Percentiles rank a stretch among this genome's conserved stretches.
These are phyloP conservation scores for Hypomyces perniciosus DNA, from an alignment of 2,329 filamentous ascomycete genomes.

Conservation along the genomic window DNA sequence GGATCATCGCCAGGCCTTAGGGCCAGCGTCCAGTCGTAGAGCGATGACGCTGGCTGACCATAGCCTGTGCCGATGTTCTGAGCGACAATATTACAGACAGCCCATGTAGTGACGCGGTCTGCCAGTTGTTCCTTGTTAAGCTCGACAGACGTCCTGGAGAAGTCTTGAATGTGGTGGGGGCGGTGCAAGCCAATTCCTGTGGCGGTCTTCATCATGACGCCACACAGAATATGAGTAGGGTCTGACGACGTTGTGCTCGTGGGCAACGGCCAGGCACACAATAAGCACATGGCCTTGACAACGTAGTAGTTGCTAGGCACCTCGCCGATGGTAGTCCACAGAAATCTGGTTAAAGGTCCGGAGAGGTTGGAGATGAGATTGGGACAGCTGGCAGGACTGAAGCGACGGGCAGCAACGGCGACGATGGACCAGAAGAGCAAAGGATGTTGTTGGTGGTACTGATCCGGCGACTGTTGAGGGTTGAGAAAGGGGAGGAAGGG, in stretches of 20 bases:
- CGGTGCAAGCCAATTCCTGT: constrained; percentile 78
- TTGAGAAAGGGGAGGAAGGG: constrained; percentile 72
- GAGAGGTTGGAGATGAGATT: constrained; percentile 62
- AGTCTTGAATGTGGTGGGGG: constrained; percentile 77
- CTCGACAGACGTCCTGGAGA: constrained; percentile 68
- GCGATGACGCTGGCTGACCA: constrained; percentile 71
- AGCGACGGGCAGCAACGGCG: constrained; percentile 67
- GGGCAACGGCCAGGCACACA: constrained; percentile 78
- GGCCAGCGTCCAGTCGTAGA: constrained; percentile 69
- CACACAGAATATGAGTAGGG: constrained; percentile 73
- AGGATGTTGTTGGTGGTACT: constrained; percentile 70
- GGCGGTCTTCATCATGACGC: constrained; percentile 81
- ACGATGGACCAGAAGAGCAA: constrained; percentile 84
- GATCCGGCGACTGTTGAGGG: constrained; percentile 58
- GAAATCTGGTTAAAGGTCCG: constrained; percentile 60
- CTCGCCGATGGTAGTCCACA: constrained; percentile 72
- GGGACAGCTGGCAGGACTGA: constrained; percentile 48
- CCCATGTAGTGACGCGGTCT: constrained; percentile 75
- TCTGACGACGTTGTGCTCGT: constrained; percentile 76
- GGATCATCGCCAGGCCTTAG: constrained; percentile 54
- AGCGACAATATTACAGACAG: constrained; percentile 77
- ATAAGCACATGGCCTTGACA: constrained; percentile 71
- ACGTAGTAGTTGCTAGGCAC: constrained; percentile 75
- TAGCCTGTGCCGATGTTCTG: constrained; percentile 79
- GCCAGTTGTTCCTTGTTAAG: constrained; percentile 73